phyloP scores from a whole-genome alignment of 2,329 filamentous ascomycete genomes.

The Cordyceps tenuipes region DNA sequence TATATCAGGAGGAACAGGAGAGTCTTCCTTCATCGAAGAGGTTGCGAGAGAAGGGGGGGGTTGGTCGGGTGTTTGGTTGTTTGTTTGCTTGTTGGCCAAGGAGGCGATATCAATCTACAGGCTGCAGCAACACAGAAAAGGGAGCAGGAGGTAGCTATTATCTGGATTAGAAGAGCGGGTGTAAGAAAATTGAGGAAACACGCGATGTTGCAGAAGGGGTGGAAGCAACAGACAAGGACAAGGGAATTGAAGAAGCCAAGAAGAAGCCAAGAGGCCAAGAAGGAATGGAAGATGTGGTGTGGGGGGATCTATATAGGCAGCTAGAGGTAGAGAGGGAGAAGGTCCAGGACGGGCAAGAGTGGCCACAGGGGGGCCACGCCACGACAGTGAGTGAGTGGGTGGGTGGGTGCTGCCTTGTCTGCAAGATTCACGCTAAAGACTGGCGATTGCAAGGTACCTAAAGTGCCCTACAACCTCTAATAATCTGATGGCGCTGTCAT shows the following conservation, averaged over 20 bases:
- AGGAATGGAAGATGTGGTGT: neutral
- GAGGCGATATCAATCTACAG: neutral
- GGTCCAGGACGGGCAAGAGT: neutral
- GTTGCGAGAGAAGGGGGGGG: slow-evolving; percentile 13
- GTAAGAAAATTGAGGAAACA: neutral
- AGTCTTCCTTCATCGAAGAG: slow-evolving; percentile 56
- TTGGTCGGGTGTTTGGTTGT: neutral
- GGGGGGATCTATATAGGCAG: slow-evolving; percentile 9
- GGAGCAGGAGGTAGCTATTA: neutral
- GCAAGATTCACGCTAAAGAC: neutral
- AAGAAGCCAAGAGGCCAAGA: neutral
- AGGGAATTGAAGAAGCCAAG: neutral
- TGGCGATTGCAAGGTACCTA: neutral
- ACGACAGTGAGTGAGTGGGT: neutral
- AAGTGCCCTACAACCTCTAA: no score
- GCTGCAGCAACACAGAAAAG: neutral
- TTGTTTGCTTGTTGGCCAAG: neutral
- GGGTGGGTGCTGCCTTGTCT: no score
- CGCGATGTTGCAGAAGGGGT: neutral
- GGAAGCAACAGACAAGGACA: neutral
- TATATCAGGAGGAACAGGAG: slow-evolving; percentile 44
- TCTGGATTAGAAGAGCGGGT: neutral
- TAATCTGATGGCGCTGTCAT: neutral
- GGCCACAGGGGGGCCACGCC: no score
- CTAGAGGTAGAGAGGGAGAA: neutral